Conservation (phyloP, 495 filamentous ascomycete genomes). For the Geoglossum glabrum region DNA sequence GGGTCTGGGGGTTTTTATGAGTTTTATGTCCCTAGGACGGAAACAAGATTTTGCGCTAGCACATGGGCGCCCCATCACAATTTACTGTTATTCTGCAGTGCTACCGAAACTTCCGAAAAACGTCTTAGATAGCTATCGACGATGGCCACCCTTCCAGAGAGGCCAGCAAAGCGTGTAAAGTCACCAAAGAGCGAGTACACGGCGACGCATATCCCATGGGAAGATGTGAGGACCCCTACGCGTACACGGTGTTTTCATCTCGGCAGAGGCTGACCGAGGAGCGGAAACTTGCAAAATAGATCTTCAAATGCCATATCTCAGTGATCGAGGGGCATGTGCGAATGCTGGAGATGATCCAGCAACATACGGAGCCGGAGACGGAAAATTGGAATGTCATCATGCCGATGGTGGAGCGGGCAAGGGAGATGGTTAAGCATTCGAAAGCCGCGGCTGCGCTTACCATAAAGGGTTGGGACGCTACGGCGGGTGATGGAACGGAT, state of each 20-base stretch:
- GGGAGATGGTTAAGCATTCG: constrained; percentile 13
- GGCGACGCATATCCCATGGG: neutral
- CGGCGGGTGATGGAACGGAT: neutral
- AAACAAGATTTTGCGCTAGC: no score
- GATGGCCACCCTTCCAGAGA: neutral
- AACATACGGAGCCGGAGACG: constrained; percentile 13
- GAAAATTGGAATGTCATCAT: constrained; percentile 11
- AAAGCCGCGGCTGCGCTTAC: constrained; percentile 6
- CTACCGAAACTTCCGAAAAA: no score
- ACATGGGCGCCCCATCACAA: no score
- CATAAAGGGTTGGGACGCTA: neutral
- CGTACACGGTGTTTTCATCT: neutral
- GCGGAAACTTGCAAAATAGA: constrained; percentile 4
- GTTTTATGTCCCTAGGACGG: no score
- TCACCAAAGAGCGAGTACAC: neutral
- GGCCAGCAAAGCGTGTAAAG: neutral
- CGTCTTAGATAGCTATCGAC: neutral
- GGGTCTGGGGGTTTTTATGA: no score
- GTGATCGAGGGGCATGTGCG: constrained; percentile 16
- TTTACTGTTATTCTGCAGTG: no score
- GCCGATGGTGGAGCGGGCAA: constrained; percentile 11
- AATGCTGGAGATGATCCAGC: constrained; percentile 18
- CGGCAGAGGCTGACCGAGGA: neutral
- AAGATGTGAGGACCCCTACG: neutral
- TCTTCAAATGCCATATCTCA: constrained; percentile 17